Base-by-base conservation (phyloP, 805 yeast species). In the Ogataea zsoltii region DNA sequence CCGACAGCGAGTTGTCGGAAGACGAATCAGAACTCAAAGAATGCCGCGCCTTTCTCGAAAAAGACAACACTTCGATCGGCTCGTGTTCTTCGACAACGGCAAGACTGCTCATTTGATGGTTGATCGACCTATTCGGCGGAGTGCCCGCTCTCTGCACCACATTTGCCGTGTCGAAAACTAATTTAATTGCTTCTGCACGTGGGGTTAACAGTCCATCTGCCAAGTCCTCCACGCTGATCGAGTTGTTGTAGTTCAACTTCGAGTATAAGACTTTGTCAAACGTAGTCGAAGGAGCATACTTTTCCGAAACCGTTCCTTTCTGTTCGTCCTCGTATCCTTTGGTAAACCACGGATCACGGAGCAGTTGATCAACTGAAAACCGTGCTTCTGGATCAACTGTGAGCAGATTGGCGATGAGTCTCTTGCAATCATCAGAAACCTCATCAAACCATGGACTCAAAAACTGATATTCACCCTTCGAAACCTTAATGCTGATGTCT, bases 361-460 rank as follows among this genome's bases (percentile, higher is more conserved):
- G 69, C 23, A 87, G 70, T 49, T 86, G 83, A 38, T 82, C 83
- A 35, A 85, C 76, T 2, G 86, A 78, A 52, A 83, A 85, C 56
- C 96, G 72, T 42, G 74, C 75, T 11, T 71, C 70, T 1, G 94
- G 91, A 61, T 87, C 81, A 13, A 84, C 85, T 21, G 83, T 82
- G 51, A 87, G 69, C 63, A 87, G 71, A 56, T 77, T 80, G 3
- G 76, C 66, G 12, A 87, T 87, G 56, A 87, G 75, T 55, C 76
- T 76, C 58, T 85, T 87, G 21, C 90, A 91, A 30, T 82, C 88
- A 32, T 62, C 66, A 41, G 84, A 75, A 29, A 87, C 83, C 61
- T 87, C 95, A 65, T 86, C 94, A 88, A 94, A 87, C 96, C 96
- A 87, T 1, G 96, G 96, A 48, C 77, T 69, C 42, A 87, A 69